Base-by-base conservation (phyloP, 331 rosid species). In the Malus hybrid region DNA sequence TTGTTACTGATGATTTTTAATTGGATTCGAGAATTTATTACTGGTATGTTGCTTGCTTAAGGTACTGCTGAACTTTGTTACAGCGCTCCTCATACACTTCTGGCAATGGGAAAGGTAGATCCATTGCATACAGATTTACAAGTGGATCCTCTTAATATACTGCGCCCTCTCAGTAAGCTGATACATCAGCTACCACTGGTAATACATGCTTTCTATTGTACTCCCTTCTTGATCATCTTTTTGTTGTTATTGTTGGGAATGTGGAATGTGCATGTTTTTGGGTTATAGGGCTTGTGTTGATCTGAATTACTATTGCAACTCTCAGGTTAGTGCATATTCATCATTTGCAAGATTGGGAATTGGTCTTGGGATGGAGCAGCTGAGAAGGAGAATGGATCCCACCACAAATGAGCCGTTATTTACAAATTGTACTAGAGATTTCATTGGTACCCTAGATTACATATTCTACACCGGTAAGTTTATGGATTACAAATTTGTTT, bases 1-100 rank as follows among this genome's bases (percentile, higher is more conserved):
- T 68, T 72, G 16, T 27, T 29, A 8, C 42, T 15, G 50, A 66
- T 56, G 11, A 44, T 71, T 75, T 52, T 68, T 61, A 32, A 16
- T 29, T 60, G 55, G 29, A 65, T 34, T 76, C 42, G 44, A 29
- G 60, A 67, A 77, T 48, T 52, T 61, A 54, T 50, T 80, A 19
- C 69, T 5, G 28, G 50, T 71, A 59, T 46, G 32, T 29, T 78
- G 74, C 70, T 71, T 76, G 59, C 79, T 74, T 82, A 65, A 74
- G 74, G 48, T 68, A 76, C 63, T 82, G 63, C 48, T 76, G 57
- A 83, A 78, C 71, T 75, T 74, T 70, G 77, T 73, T 80, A 86
- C 84, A 95, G 99, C 81, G 97, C 97, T 78, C 93, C 99, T 76
- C 99, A 95, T 85, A 77, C 97, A 18, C 99, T 95, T 80, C 96